Evolutionary conservation across 495 filamentous ascomycete genomes (phyloP).

Genomic region (Trichoderma gamsii): DNA sequence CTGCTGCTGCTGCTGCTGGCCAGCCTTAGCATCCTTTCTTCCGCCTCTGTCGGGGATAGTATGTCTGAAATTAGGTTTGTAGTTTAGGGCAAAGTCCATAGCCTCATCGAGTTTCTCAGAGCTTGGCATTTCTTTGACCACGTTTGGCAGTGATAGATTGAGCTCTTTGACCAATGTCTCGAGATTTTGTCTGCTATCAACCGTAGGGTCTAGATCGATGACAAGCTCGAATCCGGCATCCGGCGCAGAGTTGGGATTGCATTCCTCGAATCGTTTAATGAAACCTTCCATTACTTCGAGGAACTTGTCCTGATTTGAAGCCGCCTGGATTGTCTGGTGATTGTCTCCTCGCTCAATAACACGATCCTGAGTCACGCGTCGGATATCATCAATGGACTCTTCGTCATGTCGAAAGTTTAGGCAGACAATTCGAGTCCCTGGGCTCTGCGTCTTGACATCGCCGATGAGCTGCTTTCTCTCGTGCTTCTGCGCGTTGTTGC

Average conservation of each 20-base stretch:
- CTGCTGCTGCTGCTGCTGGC: slow-evolving; percentile 30
- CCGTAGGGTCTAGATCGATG: slow-evolving; percentile 75
- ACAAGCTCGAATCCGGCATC: slow-evolving; percentile 74
- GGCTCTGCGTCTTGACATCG: slow-evolving; percentile 58
- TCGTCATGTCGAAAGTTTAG: slow-evolving; percentile 83
- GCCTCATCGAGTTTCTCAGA: slow-evolving; percentile 73
- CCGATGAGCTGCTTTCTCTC: slow-evolving; percentile 82
- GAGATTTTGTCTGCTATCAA: slow-evolving; percentile 75
- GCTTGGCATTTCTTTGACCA: slow-evolving; percentile 67
- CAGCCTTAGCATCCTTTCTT: slow-evolving; percentile 29
- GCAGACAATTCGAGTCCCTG: slow-evolving; percentile 71
- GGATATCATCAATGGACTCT: slow-evolving; percentile 54
- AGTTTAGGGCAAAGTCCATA: slow-evolving; percentile 67
- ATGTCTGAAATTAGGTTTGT: slow-evolving; percentile 69
- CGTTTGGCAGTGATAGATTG: slow-evolving; percentile 62
- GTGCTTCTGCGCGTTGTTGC: slow-evolving; percentile 86
- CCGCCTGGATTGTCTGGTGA: slow-evolving; percentile 93
- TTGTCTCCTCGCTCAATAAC: slow-evolving; percentile 87
- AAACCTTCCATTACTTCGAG: slow-evolving; percentile 95
- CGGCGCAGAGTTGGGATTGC: slow-evolving; percentile 55
- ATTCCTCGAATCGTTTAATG: slow-evolving; percentile 71
- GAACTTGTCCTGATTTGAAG: slow-evolving; percentile 58
- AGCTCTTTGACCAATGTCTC: slow-evolving; percentile 69
- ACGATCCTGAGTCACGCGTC: slow-evolving; percentile 66
- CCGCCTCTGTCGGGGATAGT: slow-evolving; percentile 50